phyloP scores from a whole-genome alignment of 352 stramenopile species.

The Elongisporangium anandrum region DNA sequence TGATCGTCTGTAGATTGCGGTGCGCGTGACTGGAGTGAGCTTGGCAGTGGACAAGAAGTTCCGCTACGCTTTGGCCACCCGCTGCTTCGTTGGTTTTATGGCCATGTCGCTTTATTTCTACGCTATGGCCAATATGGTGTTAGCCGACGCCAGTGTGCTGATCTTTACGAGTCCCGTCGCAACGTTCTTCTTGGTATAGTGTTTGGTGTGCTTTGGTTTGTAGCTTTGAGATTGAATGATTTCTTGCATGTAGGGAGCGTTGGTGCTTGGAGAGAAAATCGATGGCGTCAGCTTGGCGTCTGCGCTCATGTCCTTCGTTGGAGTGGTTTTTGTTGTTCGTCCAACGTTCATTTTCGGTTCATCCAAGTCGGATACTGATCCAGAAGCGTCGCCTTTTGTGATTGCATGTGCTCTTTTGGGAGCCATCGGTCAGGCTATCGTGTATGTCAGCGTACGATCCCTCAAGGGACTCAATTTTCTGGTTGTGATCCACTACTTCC shows the following conservation, averaged over 20 bases:
- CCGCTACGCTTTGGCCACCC: constrained; percentile 25
- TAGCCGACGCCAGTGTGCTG: constrained; percentile 61
- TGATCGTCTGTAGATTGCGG: constrained; percentile 22
- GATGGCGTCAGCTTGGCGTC: constrained; percentile 21
- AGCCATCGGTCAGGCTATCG: constrained; percentile 23
- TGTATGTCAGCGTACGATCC: constrained; percentile 38
- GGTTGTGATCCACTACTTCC: constrained; percentile 60
- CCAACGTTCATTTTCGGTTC: constrained; percentile 44
- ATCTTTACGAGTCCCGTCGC: constrained; percentile 65
- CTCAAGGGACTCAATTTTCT: constrained; percentile 46
- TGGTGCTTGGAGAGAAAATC: constrained; percentile 39
- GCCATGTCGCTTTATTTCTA: constrained; percentile 47
- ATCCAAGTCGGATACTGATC: constrained; percentile 14
- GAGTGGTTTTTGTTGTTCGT: constrained; percentile 38
- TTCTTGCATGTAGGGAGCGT: constrained; percentile 20
- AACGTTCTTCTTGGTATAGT: constrained; percentile 46
- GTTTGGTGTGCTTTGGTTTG: background rate
- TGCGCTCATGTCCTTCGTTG: constrained; percentile 36
- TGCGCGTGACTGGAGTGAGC: constrained; percentile 19
- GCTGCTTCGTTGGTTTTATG: constrained; percentile 37
- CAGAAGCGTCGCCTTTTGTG: constrained; percentile 17
- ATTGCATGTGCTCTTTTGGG: constrained; percentile 25
- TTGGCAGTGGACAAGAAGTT: constrained; percentile 34
- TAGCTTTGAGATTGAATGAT: background rate
- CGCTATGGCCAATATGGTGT: constrained; percentile 48